Evolutionary conservation across 2,329 filamentous ascomycete genomes (phyloP).

Genomic region (Exophiala bonariae): DNA sequence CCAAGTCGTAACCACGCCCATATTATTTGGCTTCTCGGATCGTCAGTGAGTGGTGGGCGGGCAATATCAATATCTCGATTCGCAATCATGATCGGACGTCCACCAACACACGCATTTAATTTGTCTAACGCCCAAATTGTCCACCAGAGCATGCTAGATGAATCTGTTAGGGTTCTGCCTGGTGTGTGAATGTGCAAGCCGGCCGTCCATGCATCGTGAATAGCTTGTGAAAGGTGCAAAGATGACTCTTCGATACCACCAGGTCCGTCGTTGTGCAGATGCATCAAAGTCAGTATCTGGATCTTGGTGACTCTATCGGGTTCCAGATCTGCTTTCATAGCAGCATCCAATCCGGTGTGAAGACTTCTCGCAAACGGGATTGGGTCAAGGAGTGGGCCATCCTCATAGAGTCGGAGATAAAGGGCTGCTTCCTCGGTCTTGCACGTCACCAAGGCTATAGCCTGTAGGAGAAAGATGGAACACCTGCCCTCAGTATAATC

Average conservation of each 20-base stretch:
- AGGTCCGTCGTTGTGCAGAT: conserved; percentile 41
- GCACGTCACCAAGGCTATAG: conserved; percentile 42
- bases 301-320: conserved; percentile 39
- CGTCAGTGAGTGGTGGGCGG: conserved; percentile 28
- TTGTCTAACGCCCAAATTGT: conserved; percentile 43
- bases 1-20: conserved; percentile 40
- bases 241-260: conserved; percentile 42
- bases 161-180: conserved; percentile 31
- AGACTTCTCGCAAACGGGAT: conserved; percentile 40
- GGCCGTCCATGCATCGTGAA: conserved; percentile 41
- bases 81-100: conserved; percentile 39
- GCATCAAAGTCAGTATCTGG: conserved; percentile 40
- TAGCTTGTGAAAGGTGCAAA: conserved; percentile 40
- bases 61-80: conserved; percentile 41
- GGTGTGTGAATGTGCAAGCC: conserved; percentile 41
- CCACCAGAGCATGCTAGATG: conserved; percentile 39
- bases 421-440: conserved; percentile 36
- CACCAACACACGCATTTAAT: conserved; percentile 42
- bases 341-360: conserved; percentile 37
- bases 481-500: conserved; percentile 29
- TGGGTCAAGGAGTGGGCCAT: conserved; percentile 33
- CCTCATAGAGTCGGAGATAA: conserved; percentile 34
- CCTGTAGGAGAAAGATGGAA: conserved; percentile 39
- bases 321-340: conserved; percentile 40
- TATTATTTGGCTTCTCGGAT: conserved; percentile 30